Conservation (phyloP, 345 rosid species). For the Mallotus nudiflorus region DNA sequence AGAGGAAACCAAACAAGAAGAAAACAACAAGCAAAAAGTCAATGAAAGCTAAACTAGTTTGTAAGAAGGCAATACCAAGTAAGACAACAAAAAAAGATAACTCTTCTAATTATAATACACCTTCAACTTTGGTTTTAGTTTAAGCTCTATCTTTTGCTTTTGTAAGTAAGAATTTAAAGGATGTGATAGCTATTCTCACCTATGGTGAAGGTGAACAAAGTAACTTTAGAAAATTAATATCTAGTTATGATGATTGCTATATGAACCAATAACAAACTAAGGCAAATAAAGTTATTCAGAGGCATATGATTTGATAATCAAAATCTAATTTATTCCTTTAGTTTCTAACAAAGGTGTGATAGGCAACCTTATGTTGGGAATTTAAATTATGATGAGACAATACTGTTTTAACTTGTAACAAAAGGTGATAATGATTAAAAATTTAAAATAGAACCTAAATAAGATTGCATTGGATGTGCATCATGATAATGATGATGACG, state of each 20-base stretch:
- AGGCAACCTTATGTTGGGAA: too few relatives aligned
- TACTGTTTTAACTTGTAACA: too few relatives aligned
- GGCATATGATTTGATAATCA: too few relatives aligned
- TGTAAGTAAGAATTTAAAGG: not conserved
- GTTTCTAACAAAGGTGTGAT: too few relatives aligned
- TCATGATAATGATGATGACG: conserved; percentile 48
- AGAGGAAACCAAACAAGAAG: conserved; percentile 8
- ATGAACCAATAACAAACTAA: too few relatives aligned
- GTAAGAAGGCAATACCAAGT: conserved; percentile 19
- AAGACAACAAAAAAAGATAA: conserved; percentile 5
- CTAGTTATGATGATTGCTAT: not conserved
- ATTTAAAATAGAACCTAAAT: conserved; percentile 81
- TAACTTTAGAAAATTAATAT: conserved; percentile 9
- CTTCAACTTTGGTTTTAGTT: not conserved
- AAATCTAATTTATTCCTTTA: too few relatives aligned
- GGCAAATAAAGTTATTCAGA: too few relatives aligned
- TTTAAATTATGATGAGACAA: too few relatives aligned
- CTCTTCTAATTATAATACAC: not conserved
- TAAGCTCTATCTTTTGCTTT: not conserved
- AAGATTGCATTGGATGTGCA: conserved; percentile 89
- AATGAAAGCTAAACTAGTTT: conserved; percentile 4
- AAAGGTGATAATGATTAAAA: too few relatives aligned
- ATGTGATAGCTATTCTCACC: not conserved
- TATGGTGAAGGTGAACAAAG: not conserved
- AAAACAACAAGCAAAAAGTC: not conserved